Evolutionary conservation across 1,139 yeast genomes (phyloP).

Genomic region (Taphrina sp.): DNA sequence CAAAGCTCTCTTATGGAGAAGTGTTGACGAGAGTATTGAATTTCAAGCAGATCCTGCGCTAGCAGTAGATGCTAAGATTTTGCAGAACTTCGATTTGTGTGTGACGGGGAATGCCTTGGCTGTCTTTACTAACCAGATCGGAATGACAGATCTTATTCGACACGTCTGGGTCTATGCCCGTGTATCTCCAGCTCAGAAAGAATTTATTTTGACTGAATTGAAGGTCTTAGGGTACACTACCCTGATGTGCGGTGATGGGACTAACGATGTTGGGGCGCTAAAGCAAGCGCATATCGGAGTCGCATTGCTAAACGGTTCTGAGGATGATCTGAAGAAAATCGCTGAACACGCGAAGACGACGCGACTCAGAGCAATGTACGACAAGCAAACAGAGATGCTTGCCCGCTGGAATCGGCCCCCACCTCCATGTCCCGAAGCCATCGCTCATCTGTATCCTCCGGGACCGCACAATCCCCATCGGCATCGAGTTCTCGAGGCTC

Average conservation of each 20-base stretch:
- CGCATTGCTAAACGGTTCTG: constrained; percentile 94
- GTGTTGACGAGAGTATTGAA: constrained; percentile 69
- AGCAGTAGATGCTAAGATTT: constrained; percentile 51
- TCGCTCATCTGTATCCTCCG: constrained; percentile 96
- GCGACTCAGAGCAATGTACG: constrained; percentile 65
- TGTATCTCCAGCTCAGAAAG: constrained; percentile 95
- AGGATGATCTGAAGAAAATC: constrained; percentile 85
- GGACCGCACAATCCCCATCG: constrained; percentile 90
- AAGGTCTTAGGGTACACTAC: constrained; percentile 90
- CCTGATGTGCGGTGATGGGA: constrained; percentile 99
- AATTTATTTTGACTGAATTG: constrained; percentile 76
- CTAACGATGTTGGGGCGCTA: constrained; percentile 98
- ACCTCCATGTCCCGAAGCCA: constrained; percentile 80
- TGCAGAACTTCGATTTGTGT: constrained; percentile 77
- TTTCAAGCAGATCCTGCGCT: constrained; percentile 67
- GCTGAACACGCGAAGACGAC: constrained; percentile 76
- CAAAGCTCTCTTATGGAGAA: constrained; percentile 74
- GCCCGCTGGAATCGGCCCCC: constrained; percentile 76
- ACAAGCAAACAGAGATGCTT: constrained; percentile 78
- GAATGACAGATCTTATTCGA: constrained; percentile 68
- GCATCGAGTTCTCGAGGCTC: constrained; percentile 79
- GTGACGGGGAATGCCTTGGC: constrained; percentile 88
- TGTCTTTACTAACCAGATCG: constrained; percentile 55
- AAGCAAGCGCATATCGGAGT: constrained; percentile 98
- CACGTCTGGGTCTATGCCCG: constrained; percentile 98